phyloP scores from a whole-genome alignment of 495 filamentous ascomycete species.

The Penicillium angulare region DNA sequence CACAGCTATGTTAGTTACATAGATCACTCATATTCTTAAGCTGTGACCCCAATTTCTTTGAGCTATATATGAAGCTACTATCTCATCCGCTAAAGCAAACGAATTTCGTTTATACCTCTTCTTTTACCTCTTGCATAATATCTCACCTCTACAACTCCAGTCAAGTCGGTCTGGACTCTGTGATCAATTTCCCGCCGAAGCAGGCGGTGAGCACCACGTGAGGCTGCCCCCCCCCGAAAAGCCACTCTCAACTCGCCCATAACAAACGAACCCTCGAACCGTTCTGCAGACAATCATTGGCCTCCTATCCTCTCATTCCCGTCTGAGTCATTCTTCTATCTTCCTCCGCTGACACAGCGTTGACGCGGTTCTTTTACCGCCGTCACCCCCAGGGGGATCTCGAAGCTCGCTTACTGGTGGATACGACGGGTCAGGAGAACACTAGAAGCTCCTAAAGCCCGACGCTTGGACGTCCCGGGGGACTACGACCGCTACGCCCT shows the following conservation, averaged over 20 bases:
- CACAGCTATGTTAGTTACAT: no score
- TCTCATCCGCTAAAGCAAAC: no score
- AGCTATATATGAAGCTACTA: no score
- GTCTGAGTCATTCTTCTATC: neutral
- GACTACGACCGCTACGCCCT: neutral
- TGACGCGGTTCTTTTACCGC: constrained; percentile 19
- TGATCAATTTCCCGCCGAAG: constrained; percentile 5
- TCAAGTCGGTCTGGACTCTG: neutral
- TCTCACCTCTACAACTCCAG: neutral
- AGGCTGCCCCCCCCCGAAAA: constrained; percentile 13
- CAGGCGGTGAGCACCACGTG: constrained; percentile 19
- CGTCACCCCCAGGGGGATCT: constrained; percentile 15
- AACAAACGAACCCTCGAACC: constrained; percentile 23
- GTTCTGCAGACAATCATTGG: constrained; percentile 15
- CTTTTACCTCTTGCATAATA: no score
- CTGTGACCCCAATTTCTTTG: no score
- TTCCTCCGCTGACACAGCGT: constrained; percentile 16
- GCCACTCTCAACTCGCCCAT: constrained; percentile 21
- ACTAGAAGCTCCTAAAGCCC: constrained; percentile 11
- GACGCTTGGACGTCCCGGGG: constrained; percentile 3
- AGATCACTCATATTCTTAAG: no score
- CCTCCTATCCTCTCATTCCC: constrained; percentile 6
- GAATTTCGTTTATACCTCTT: neutral
- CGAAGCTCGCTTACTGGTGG: constrained; percentile 20
- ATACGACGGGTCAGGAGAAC: constrained; percentile 30